Evolutionary conservation across 129 eudicot genomes (phyloP).

Genomic region (Lactuca sativa): DNA sequence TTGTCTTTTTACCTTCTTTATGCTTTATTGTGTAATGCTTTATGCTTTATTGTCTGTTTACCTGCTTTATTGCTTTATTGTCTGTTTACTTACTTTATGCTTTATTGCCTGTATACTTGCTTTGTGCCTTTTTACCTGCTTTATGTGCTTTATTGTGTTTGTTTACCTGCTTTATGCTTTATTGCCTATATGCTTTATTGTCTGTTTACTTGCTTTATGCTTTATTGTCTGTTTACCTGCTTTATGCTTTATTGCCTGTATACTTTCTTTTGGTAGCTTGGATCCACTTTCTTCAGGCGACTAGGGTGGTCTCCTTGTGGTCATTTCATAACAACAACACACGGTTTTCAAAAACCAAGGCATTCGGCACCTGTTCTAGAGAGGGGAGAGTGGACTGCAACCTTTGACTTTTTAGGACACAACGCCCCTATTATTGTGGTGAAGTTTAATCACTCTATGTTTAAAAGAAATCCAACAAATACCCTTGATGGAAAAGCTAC

Average conservation of each 20-base stretch:
- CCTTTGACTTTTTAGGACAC: slow-evolving; percentile 97
- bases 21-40: no score
- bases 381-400: slow-evolving; percentile 98
- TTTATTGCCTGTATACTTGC: no score
- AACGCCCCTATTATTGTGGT: slow-evolving; percentile 97
- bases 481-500: slow-evolving; percentile 52
- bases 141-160: no score
- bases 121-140: no score
- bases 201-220: no score
- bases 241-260: neutral
- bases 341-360: slow-evolving; percentile 97
- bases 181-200: no score
- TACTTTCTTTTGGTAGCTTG: slow-evolving; percentile 54
- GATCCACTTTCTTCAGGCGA: slow-evolving; percentile 97
- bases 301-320: slow-evolving; percentile 99
- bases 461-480: slow-evolving; percentile 50
- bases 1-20: neutral
- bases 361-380: slow-evolving; percentile 99
- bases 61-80: no score
- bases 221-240: no score
- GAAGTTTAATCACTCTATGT: slow-evolving; percentile 94
- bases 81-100: no score
- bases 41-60: no score
- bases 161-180: no score
- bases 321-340: slow-evolving; percentile 93